Base-by-base conservation (phyloP, 139 green algal genomes). In the Chlorella sp. region DNA sequence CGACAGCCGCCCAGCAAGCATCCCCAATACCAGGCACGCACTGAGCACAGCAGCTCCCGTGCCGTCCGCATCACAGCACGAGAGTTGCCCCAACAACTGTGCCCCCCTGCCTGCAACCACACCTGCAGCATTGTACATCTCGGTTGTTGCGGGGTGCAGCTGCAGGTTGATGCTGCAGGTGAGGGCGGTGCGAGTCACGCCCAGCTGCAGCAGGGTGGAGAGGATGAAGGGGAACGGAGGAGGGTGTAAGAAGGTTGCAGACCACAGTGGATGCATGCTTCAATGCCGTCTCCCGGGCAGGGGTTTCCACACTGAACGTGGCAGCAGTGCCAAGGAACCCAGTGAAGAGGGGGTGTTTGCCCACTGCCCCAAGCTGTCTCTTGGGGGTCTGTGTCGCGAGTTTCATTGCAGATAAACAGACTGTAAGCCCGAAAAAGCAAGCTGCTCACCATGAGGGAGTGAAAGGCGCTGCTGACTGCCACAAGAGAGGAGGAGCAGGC, bases 401-500 rank as follows among this genome's bases (percentile, higher is more conserved):
- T n/a, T n/a, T n/a, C n/a, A n/a, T n/a, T n/a, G n/a, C n/a, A n/a
- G n/a, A n/a, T n/a, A n/a, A n/a, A n/a, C n/a, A n/a, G n/a, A 89
- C 28, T 30, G 30, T 3, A 21, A 96, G 93, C 34, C 97, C 66
- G 11, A 91, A 95, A 26, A 91, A 93, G 2, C 92, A 95, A 90
- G 92, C 96, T 36, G 22, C 73, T 24, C 34, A 37, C 48, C 19
- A 75, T 81, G 7, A 92, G 73, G 24, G 93, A 61, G 30, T 78
- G 7, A 21, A 61, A 53, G 0, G 91, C 96, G 2, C 86, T 42
- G 81, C 97, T 93, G 0, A 90, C 37, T 0, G 95, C 95, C 30
- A 98, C 96, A 40, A 98, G 91, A 0, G 95, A 96, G 2, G 94
- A 96, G 30, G 94, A 97, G 92, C 97, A 98, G 12, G 96, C 96